Evolutionary conservation across 345 rosid species (phyloP).

Genomic region (Rhodamnia rubescens): DNA sequence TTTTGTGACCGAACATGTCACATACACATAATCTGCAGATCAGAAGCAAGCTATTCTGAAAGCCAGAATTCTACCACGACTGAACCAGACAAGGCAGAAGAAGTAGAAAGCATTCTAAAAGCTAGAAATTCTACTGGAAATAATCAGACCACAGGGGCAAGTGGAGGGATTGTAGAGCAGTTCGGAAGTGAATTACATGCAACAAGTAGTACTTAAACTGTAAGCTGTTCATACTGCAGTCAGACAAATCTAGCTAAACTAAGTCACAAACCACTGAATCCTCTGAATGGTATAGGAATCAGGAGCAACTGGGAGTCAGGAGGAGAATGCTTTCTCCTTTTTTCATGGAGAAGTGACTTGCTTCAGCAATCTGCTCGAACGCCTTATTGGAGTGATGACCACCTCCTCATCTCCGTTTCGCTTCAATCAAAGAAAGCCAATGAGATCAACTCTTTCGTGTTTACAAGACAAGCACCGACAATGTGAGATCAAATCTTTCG

Average conservation of each 20-base stretch:
- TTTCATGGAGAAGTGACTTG: conserved; percentile 41
- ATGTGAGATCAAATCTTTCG: not conserved
- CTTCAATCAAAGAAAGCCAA: conserved; percentile 19
- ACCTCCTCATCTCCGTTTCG: conserved; percentile 41
- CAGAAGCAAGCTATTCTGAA: not conserved
- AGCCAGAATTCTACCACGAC: not conserved
- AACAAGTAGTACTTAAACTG: not conserved
- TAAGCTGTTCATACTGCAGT: not conserved
- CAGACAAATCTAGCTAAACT: not conserved
- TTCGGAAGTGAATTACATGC: not conserved
- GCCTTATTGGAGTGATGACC: conserved; percentile 64
- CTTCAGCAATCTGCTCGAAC: conserved; percentile 66
- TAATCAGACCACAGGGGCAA: not conserved
- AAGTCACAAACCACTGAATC: not conserved
- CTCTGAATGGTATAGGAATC: not conserved
- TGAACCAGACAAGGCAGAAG: not conserved
- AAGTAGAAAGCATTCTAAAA: not conserved
- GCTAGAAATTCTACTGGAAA: not conserved
- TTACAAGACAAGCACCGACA: not conserved
- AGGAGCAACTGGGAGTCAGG: not conserved
- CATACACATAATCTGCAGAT: not conserved
- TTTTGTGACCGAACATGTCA: not conserved
- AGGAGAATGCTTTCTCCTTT: not conserved
- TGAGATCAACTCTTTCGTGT: not conserved
- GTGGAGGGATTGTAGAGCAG: not conserved